phyloP scores from a whole-genome alignment of 1,284 basidiomycete genomes.

The Sphagnurus paluster region DNA sequence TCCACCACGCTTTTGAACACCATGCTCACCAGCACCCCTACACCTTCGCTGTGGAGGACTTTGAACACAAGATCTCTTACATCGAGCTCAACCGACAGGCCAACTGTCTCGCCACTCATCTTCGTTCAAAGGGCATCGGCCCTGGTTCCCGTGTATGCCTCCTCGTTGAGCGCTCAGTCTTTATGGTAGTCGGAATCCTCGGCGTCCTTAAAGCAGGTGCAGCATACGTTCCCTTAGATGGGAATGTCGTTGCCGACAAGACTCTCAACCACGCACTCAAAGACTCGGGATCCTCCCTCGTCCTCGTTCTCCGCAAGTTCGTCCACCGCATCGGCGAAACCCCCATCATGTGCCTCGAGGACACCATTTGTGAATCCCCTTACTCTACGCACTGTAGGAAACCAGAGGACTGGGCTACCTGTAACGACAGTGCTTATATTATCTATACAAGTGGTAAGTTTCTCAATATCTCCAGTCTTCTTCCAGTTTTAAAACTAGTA shows the following conservation, averaged over 20 bases:
- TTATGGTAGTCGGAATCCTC: slow-evolving; percentile 57
- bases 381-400: slow-evolving; percentile 11
- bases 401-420: slow-evolving; percentile 7
- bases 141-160: slow-evolving; percentile 53
- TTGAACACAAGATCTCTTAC: slow-evolving; percentile 48
- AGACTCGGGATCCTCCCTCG: slow-evolving; percentile 45
- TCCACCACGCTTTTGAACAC: slow-evolving; percentile 58
- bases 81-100: slow-evolving; percentile 49
- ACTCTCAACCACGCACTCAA: slow-evolving; percentile 51
- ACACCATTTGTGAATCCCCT: slow-evolving; percentile 20
- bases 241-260: slow-evolving; percentile 57
- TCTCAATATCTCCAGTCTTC: slow-evolving; percentile 5
- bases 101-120: slow-evolving; percentile 46
- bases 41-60: slow-evolving; percentile 51
- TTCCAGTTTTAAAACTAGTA: neutral
- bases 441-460: slow-evolving; percentile 60
- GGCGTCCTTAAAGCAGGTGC: slow-evolving; percentile 58
- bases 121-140: slow-evolving; percentile 44
- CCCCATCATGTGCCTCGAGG: slow-evolving; percentile 44
- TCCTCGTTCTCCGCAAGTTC: slow-evolving; percentile 48
- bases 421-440: slow-evolving; percentile 48
- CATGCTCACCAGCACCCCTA: slow-evolving; percentile 41
- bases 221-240: slow-evolving; percentile 60
- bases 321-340: slow-evolving; percentile 36
- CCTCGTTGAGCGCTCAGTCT: slow-evolving; percentile 52